Conservation (phyloP, 345 rosid genomes). For the Moricandia arvensis region DNA sequence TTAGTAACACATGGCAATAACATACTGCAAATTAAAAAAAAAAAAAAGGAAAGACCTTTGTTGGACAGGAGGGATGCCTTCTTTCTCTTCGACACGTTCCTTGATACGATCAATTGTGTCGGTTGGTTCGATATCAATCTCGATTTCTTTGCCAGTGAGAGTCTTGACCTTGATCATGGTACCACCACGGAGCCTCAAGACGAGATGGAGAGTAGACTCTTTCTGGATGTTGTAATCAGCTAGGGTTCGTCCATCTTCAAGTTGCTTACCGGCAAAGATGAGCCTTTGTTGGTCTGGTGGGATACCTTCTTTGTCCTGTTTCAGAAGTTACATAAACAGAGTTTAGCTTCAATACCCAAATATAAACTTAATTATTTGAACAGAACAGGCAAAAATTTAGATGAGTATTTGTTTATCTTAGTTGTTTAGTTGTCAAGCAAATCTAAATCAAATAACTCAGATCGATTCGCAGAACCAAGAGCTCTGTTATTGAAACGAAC, state of each 20-base stretch:
- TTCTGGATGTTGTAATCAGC: constrained; percentile 91
- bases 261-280: constrained; percentile 93
- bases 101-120: constrained; percentile 94
- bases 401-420: background rate
- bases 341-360: background rate
- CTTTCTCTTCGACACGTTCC: constrained; percentile 94
- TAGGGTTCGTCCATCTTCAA: constrained; percentile 92
- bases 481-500: background rate
- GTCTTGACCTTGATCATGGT: constrained; percentile 98
- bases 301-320: constrained; percentile 94
- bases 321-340: background rate
- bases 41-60: constrained; percentile 52
- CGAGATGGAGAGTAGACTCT: constrained; percentile 93
- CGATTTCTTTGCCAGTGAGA: constrained; percentile 92
- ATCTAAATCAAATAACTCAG: background rate
- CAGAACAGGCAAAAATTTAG: no score
- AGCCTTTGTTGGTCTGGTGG: constrained; percentile 94
- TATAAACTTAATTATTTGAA: no score
- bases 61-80: constrained; percentile 98
- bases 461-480: background rate
- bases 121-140: constrained; percentile 88
- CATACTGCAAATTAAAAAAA: background rate
- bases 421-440: background rate
- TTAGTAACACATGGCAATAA: background rate
- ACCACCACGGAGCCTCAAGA: constrained; percentile 92